Percentiles rank a stretch among this genome's conserved stretches.
Evolutionary conservation across 768 basidiomycete species (phyloP).

Genomic region (Rhizopogon rudus): DNA sequence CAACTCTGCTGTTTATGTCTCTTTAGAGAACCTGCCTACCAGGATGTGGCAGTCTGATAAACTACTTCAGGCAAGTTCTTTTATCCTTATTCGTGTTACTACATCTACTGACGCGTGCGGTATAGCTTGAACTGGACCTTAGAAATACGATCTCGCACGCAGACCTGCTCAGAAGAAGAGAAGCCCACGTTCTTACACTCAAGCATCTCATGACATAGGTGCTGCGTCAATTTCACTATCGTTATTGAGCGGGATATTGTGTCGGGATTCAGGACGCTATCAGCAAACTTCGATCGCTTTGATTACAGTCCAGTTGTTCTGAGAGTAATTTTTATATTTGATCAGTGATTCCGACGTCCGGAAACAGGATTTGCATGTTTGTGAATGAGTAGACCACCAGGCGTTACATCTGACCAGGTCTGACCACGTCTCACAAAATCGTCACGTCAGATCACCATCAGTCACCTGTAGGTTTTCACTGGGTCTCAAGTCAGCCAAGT

Average conservation of each 20-base stretch:
- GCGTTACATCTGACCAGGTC: too few relatives aligned
- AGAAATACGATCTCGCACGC: constrained; percentile 45
- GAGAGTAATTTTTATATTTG: not conserved
- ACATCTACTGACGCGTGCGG: not conserved
- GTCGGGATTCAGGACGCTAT: not conserved
- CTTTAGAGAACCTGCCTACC: constrained; percentile 84
- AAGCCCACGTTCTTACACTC: constrained; percentile 44
- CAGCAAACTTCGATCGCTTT: not conserved
- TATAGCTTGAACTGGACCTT: constrained; percentile 54
- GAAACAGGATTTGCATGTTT: too few relatives aligned
- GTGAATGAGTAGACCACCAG: too few relatives aligned
- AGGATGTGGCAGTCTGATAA: constrained; percentile 93
- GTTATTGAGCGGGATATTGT: too few relatives aligned
- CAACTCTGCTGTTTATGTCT: constrained; percentile 84
- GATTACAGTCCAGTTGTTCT: not conserved
- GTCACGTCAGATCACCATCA: too few relatives aligned
- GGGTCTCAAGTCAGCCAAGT: too few relatives aligned
- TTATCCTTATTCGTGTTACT: not conserved
- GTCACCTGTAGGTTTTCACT: too few relatives aligned
- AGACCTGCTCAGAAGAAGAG: constrained; percentile 52
- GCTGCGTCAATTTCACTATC: too few relatives aligned
- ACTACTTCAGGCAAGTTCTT: constrained; percentile 68
- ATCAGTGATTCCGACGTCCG: too few relatives aligned
- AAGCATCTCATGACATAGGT: constrained; percentile 32
- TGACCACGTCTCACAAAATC: too few relatives aligned